phyloP scores from a whole-genome alignment of 2,329 filamentous ascomycete species.

The Thyridium curvatum region DNA sequence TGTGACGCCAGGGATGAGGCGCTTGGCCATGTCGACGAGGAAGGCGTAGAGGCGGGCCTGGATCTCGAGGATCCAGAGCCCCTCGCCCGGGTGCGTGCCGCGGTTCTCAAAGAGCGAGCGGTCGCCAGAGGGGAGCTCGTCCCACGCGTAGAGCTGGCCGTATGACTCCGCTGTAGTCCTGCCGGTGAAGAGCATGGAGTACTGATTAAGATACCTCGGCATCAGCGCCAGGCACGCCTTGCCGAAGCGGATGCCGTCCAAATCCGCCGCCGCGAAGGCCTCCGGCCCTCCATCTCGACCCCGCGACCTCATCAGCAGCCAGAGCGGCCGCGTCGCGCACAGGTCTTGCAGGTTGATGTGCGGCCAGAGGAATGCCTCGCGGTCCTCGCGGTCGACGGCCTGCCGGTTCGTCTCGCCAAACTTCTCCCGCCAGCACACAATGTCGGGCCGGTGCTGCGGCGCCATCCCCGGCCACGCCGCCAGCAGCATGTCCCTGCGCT shows the following conservation, averaged over 20 bases:
- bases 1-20: neutral
- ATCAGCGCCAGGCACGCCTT: constrained; percentile 9
- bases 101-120: constrained; percentile 8
- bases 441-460: constrained; percentile 6
- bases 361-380: constrained; percentile 9
- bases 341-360: constrained; percentile 8
- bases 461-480: constrained; percentile 4
- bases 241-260: constrained; percentile 7
- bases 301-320: constrained; percentile 4
- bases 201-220: constrained; percentile 16
- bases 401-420: no score
- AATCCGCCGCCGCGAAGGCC: constrained; percentile 7
- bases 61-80: constrained; percentile 9
- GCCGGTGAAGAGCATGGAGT: constrained; percentile 27
- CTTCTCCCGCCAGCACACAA: constrained; percentile 7
- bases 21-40: constrained; percentile 1
- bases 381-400: neutral
- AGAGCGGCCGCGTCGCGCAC: constrained; percentile 4
- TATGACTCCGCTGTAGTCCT: constrained; percentile 20
- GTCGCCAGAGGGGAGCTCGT: constrained; percentile 2
- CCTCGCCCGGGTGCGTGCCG: constrained; percentile 10
- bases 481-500: constrained; percentile 6
- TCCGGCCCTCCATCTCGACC: constrained; percentile 2
- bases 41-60: constrained; percentile 9
- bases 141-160: constrained; percentile 17